Base-by-base conservation (phyloP, 2,329 filamentous ascomycete genomes). In the Trichoderma atroviride region DNA sequence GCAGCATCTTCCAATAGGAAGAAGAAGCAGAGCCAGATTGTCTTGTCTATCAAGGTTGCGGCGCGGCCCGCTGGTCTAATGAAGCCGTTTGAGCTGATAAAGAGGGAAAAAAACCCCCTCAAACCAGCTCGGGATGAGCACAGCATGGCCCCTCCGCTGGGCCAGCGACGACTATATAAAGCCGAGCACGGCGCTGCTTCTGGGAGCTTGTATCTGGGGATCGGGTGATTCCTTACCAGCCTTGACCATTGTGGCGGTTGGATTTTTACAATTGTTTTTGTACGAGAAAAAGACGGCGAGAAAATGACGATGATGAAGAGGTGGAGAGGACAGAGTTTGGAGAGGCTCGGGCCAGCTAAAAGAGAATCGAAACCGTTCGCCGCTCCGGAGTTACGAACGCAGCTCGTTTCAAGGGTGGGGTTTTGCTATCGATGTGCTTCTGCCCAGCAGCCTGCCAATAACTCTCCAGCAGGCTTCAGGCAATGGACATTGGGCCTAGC, bases 221-320 rank as follows among this genome's bases (percentile, higher is more conserved):
- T 13, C 52, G n/a, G 27, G 53, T 13, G 65, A 13, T 43, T 57
- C 19, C 71, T 53, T 68, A 97, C 93, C 93, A 86, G 95, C 94
- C 89, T 97, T 97, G 87, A 97, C 94, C 94, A 97, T 97, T 90
- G 90, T 97, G 91, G 85, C 84, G 85, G 84, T 76, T 50, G 85
- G 83, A 78, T 10, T 74, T 77, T 76, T 79, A 40, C 43, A 70
- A 60, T 62, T 71, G 70, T 75, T 75, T 43, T 73, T 69, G 61
- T 68, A 58, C 43, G 47, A 69, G 14, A 24, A 69, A 40, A 33
- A 59, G 50, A 63, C 52, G 33, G 57, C 27, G 37, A 31, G 71
- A 35, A 35, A 35, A 37, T 72, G 65, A 53, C 61, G 71, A 69
- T 50, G 70, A 59, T 57, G 71, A 70, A 67, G 68, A 62, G 69